phyloP scores from a whole-genome alignment of 371 early-diverging fungal genomes.

The Apophysomyces sp. region DNA sequence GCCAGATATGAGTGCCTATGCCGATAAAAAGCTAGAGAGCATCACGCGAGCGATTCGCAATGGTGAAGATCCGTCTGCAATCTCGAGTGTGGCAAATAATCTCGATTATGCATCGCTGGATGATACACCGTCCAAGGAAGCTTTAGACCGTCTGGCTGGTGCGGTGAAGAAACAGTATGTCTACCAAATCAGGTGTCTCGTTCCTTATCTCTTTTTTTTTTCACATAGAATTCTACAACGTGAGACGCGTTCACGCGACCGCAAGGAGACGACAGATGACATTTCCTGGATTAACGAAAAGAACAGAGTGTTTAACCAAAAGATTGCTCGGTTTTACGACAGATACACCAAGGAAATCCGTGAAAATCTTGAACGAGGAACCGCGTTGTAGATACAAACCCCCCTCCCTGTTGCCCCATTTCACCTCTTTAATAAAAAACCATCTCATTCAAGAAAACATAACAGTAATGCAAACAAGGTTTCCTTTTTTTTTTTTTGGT shows the following conservation, averaged over 20 bases:
- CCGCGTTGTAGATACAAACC: conserved; percentile 56
- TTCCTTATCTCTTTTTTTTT: conserved; percentile 8
- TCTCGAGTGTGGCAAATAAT: conserved; percentile 70
- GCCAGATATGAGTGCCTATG: conserved; percentile 79
- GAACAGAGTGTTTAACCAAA: conserved; percentile 94
- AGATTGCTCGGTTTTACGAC: conserved; percentile 91
- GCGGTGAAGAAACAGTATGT: conserved; percentile 80
- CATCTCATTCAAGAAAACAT: too few species aligned
- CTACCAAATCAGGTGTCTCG: not conserved
- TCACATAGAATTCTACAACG: conserved; percentile 59
- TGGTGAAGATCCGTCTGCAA: conserved; percentile 47
- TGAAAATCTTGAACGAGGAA: conserved; percentile 87
- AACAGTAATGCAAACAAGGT: too few species aligned
- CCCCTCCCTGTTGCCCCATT: too few species aligned
- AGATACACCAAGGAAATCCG: conserved; percentile 92
- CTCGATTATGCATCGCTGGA: conserved; percentile 65
- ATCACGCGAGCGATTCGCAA: conserved; percentile 37
- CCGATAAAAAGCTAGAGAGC: conserved; percentile 60
- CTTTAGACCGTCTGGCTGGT: conserved; percentile 71
- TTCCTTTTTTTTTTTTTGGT: too few species aligned
- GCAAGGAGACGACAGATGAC: conserved; percentile 79
- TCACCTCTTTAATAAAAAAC: too few species aligned
- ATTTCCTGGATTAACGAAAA: conserved; percentile 96
- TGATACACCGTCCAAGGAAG: conserved; percentile 62
- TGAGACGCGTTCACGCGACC: conserved; percentile 68